Evolutionary conservation across 2,329 filamentous ascomycete species (phyloP), one percentile per base, ranked within the genome.

Genomic region (Colletotrichum somersetense): DNA sequence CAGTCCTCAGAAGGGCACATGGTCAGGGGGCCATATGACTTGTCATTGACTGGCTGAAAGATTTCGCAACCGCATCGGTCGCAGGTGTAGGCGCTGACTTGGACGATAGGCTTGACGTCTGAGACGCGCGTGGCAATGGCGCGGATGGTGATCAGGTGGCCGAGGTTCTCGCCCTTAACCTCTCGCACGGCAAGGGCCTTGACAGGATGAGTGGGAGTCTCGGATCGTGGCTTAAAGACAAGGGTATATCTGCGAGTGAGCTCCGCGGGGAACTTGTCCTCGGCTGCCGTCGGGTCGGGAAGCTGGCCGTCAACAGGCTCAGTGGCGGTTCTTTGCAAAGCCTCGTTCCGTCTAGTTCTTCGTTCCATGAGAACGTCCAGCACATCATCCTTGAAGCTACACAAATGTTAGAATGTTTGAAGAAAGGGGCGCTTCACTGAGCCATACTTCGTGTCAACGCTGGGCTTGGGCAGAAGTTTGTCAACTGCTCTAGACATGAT

Each of bases 61-160:
- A 99, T 96, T 83, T 99, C 96, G 80, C 93, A 95, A 71, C 96
- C 96, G 79, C 96, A 99, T 73, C 94, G 91, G 82, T 99, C 96
- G 83, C 96, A 99, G 65, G 95, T 96, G 83, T 99, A 99, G 48
- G 96, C 96, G 81, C 97, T 98, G 79, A 99, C 97, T 79, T 96
- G 93, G n/a, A 98, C 93, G 14, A 96, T 91, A 48, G 96, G 96
- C 86, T 99, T 99, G 77, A 99, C 96, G 79, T 99, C 96, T 2
- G 96, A 98, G 1, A 98, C 96, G 79, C 96, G 89, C 1, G 96
- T 99, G 2, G 95, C 92, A 75, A 99, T 99, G 75, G 95, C 96
- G 70, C 96, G 91, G 61, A 99, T 89, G 5, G 96, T 98, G 80
- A 99, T 98, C 74, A 99, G 89, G 77, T 93, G 91, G 59, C 96